Evolutionary conservation across 2,329 filamentous ascomycete species (phyloP).

Genomic region (Cladophialophora immunda): DNA sequence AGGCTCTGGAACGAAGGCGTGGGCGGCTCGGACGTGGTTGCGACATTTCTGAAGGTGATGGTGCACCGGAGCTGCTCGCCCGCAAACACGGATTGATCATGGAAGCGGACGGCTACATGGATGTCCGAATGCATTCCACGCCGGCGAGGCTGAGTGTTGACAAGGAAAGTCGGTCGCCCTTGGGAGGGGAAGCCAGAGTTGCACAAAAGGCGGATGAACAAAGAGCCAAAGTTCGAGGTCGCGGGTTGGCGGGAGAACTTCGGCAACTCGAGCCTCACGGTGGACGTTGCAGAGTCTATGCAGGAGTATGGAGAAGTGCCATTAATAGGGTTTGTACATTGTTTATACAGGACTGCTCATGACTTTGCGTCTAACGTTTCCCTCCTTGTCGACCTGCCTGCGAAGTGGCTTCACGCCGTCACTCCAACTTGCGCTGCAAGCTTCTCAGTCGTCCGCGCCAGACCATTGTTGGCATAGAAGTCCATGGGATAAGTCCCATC

Average conservation of each 20-base stretch:
- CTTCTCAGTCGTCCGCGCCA: slow-evolving; percentile 76
- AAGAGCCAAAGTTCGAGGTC: slow-evolving; percentile 5
- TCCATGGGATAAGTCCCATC: slow-evolving; percentile 90
- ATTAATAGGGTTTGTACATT: too few species aligned
- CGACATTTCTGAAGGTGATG: slow-evolving; percentile 93
- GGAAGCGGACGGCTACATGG: slow-evolving; percentile 94
- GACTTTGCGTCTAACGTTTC: too few species aligned
- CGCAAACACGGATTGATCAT: slow-evolving; percentile 92
- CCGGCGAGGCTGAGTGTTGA: slow-evolving; percentile 14
- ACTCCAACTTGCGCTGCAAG: slow-evolving; percentile 37
- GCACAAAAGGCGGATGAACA: neutral
- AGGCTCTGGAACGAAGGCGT: slow-evolving; percentile 41
- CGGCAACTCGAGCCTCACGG: slow-evolving; percentile 14
- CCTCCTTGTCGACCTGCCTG: too few species aligned
- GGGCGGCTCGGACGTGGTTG: slow-evolving; percentile 57
- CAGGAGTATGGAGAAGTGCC: neutral
- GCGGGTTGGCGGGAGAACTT: slow-evolving; percentile 6
- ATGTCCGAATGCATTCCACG: slow-evolving; percentile 72
- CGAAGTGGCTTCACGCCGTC: slow-evolving; percentile 23
- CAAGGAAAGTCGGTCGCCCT: neutral
- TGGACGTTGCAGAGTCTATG: too few species aligned
- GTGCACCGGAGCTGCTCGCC: slow-evolving; percentile 95
- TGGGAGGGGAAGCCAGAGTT: neutral
- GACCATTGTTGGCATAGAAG: slow-evolving; percentile 90
- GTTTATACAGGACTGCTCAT: too few species aligned